Evolutionary conservation across 1,139 yeast genomes (phyloP), one percentile per base, ranked within the genome.

Genomic region (Lodderomyces jiufengensis): DNA sequence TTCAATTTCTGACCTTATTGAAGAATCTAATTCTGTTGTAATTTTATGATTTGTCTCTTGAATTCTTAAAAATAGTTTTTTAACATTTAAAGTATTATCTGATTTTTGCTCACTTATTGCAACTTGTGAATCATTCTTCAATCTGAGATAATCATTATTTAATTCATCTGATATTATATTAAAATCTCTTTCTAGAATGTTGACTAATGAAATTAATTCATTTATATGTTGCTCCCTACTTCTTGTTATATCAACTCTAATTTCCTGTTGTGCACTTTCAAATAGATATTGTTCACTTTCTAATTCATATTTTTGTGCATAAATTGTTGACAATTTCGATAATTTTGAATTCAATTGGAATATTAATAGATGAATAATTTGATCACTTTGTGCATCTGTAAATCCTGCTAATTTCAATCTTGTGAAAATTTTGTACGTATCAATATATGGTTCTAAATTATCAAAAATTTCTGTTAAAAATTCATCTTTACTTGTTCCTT

Each of bases 181-280:
- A 59, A 87, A 66, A 41, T 84, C 85, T 33, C 95, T 66, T 48
- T 86, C 88, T 34, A 90, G 57, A 27, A 79, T 73, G 31, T 84
- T 78, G 41, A 84, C 78, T 34, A 79, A 74, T 43, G 80, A 78
- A 16, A 83, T 77, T 39, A 80, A 64, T 43, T 82, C 85, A 46
- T 81, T 80, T 35, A 84, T 68, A 47, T 86, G 87, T 15, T 70
- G 67, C 46, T 84, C 90, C 43, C 97, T 66, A 13, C 84, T 73
- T 34, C 84, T 72, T 30, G 84, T 80, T 15, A 88, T 76, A 50
- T 88, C 96, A 27, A 85, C 87, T 34, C 84, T 60, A 29, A 92
- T 63, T 55, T 92, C 97, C 39, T 92, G 84, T 47, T 88, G 86
- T 0, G 97, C 96, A 31, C 97, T 95, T 54, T 88, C 94, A 58